phyloP scores from a whole-genome alignment of 106 monocot species.

The Dioscorea alata region DNA sequence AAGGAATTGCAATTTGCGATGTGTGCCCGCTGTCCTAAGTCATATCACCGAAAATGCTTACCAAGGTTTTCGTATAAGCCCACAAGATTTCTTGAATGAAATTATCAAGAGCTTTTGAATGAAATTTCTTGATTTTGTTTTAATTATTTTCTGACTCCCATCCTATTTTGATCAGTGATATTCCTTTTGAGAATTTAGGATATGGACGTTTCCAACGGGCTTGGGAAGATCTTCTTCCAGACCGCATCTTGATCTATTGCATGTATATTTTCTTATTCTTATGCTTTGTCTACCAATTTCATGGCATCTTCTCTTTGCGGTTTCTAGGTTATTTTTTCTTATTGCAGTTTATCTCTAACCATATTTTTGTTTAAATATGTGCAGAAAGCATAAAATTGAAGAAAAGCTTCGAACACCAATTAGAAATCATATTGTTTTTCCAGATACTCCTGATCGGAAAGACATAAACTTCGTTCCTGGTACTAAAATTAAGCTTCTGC shows the following conservation, averaged over 20 bases:
- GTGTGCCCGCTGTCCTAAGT: slow-evolving; percentile 38
- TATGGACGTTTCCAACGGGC: slow-evolving; percentile 48
- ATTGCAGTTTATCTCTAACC: no score
- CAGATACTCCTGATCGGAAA: no score
- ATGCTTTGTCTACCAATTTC: no score
- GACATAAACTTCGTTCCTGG: no score
- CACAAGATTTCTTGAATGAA: no score
- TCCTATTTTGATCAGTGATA: slow-evolving; percentile 26
- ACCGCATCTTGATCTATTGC: slow-evolving; percentile 87
- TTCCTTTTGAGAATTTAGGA: slow-evolving; percentile 44
- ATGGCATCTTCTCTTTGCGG: no score
- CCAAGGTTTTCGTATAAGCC: slow-evolving; percentile 21
- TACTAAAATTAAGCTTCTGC: no score
- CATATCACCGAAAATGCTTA: slow-evolving; percentile 45
- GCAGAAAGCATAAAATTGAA: no score
- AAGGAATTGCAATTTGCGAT: slow-evolving; percentile 36
- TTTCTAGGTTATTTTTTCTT: no score
- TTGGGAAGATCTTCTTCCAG: slow-evolving; percentile 73
- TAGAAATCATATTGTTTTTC: no score
- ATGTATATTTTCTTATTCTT: slow-evolving; percentile 33
- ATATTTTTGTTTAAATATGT: no score
- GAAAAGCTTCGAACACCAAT: no score
- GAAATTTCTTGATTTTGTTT: neutral
- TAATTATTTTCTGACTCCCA: neutral
- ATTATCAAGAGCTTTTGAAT: neutral